These are phyloP conservation scores for Globisporangium spinosum DNA, from an alignment of 352 stramenopile genomes.

Conservation along the genomic window DNA sequence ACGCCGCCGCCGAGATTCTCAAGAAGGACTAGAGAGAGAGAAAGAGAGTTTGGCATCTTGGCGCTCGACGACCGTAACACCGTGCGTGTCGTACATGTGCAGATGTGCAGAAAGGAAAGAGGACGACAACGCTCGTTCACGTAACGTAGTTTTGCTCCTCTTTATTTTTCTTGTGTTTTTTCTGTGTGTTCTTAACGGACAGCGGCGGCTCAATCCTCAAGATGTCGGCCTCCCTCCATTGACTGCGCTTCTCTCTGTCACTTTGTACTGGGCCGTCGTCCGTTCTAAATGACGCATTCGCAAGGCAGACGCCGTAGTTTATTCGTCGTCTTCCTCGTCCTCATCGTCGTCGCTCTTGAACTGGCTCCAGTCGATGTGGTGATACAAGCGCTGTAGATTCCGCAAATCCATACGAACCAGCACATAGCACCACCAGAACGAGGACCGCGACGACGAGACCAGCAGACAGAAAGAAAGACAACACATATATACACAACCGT, in stretches of 20 bases:
- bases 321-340: constrained; percentile 61
- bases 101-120: neutral
- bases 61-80: neutral
- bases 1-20: constrained; percentile 72
- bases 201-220: neutral
- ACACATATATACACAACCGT: constrained; percentile 6
- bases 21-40: constrained; percentile 26
- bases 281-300: constrained; percentile 12
- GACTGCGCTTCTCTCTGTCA: neutral
- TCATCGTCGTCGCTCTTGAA: constrained; percentile 81
- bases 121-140: constrained; percentile 2
- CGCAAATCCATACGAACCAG: neutral
- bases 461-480: neutral
- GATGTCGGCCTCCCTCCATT: neutral
- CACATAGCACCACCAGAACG: constrained; percentile 37
- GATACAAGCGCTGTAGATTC: constrained; percentile 64
- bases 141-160: constrained; percentile 9
- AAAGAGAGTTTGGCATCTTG: neutral
- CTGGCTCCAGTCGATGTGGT: constrained; percentile 86
- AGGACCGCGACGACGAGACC: neutral
- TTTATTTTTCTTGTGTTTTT: constrained; percentile 9
- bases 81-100: neutral
- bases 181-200: neutral
- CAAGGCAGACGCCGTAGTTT: constrained; percentile 6
- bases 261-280: neutral